phyloP scores from a whole-genome alignment of 495 filamentous ascomycete genomes.

The Penicillium goetzii region DNA sequence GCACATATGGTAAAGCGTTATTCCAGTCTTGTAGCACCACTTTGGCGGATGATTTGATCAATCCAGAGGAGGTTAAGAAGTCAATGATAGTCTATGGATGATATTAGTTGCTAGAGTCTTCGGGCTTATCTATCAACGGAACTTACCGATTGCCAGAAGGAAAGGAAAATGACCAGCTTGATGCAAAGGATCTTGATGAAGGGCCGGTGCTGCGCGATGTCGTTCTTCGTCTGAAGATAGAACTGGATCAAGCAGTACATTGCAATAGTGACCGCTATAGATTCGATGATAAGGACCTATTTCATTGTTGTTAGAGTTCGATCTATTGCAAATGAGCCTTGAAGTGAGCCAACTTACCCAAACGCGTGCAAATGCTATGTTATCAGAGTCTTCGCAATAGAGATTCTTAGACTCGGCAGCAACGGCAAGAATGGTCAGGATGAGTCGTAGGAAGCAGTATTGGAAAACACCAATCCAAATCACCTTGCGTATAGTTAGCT shows the following conservation, averaged over 20 bases:
- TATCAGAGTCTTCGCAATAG: constrained; percentile 80
- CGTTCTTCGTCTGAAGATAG: constrained; percentile 68
- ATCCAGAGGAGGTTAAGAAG: constrained; percentile 54
- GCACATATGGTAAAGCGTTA: constrained; percentile 69
- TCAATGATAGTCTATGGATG: constrained; percentile 54
- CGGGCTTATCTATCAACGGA: neutral
- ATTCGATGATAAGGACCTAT: constrained; percentile 71
- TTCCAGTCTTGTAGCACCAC: constrained; percentile 71
- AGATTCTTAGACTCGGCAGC: constrained; percentile 65
- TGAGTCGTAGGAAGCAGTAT: constrained; percentile 86
- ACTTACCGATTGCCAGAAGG: constrained; percentile 69
- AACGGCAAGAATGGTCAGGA: constrained; percentile 81
- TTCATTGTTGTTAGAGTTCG: constrained; percentile 58
- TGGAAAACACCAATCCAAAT: constrained; percentile 88
- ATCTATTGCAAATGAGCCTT: constrained; percentile 24
- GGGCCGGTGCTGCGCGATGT: constrained; percentile 62
- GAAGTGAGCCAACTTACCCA: constrained; percentile 62
- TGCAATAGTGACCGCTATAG: constrained; percentile 74
- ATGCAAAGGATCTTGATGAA: constrained; percentile 75
- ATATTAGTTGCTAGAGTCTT: neutral
- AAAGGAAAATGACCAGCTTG: constrained; percentile 79
- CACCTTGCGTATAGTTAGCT: constrained; percentile 52
- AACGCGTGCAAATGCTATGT: constrained; percentile 77
- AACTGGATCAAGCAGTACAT: constrained; percentile 94
- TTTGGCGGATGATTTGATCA: constrained; percentile 57